Base-by-base conservation (phyloP, 495 filamentous ascomycete species). In the Bombardia bombarda region DNA sequence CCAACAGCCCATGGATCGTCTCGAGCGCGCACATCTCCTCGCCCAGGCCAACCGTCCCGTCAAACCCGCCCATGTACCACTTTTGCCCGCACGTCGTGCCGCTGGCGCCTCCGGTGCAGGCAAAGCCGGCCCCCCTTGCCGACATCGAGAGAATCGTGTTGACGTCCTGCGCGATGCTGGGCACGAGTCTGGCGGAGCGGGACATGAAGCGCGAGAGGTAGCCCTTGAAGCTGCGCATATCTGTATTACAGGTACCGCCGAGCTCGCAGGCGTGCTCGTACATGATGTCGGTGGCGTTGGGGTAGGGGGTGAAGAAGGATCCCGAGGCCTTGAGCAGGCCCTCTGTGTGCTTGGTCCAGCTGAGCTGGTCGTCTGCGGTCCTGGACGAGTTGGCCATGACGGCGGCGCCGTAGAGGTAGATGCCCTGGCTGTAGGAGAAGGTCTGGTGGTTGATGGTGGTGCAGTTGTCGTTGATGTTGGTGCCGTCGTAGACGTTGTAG, bases 181-280 rank as follows among this genome's bases (percentile, higher is more conserved):
- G 78, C 19, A 75, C 70, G 55, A 87, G 66, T 8, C 74, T 73
- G 5, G 79, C 69, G 4, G 83, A 71, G 9, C 74, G 68, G 24
- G 77, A 79, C 53, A 88, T 75, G 74, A 86, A 92, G n/a, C 80
- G 77, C 7, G 83, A 67, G 17, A 89, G 71, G 51, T 86, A 86
- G 23, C 78, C 83, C 62, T 92, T 92, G 74, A 90, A 92, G 24
- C 79, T 77, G 39, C 78, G 77, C 68, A 84, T 80, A 54, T 92
- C 86, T 44, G 68, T 60, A 55, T 86, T 79, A 65, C 87, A 90
- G 0, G 52, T 65, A 35, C 66, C 56, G 23, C 60, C 61, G 2
- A 74, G 61, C 57, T 90, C 86, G 67, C 87, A 92, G n/a, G 79
- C 75, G 45, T 74, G 64, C 60, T 92, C 87, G 49, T 73, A 77